phyloP scores from a whole-genome alignment of 805 yeast species.

The Lachancea dasiensis region DNA sequence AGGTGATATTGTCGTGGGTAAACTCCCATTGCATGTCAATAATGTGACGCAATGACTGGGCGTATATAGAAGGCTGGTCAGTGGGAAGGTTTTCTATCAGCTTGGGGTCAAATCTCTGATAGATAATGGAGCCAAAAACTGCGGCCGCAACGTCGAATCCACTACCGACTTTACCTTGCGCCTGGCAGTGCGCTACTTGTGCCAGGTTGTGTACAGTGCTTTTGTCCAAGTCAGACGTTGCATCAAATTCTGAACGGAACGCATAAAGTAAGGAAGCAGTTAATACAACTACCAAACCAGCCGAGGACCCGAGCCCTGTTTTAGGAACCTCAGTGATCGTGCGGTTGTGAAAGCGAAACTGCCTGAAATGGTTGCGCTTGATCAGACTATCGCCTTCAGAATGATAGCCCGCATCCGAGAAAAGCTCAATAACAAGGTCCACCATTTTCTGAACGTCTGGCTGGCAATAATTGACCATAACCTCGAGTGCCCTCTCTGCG shows the following conservation, averaged over 20 bases:
- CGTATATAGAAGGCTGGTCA: constrained; percentile 25
- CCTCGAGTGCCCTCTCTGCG: constrained; percentile 53
- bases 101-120: constrained; percentile 65
- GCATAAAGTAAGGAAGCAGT: constrained; percentile 60
- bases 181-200: constrained; percentile 86
- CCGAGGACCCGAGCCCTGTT: constrained; percentile 95
- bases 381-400: constrained; percentile 50
- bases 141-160: constrained; percentile 98
- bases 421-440: constrained; percentile 50
- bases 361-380: constrained; percentile 33
- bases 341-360: constrained; percentile 53
- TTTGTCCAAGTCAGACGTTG: constrained; percentile 21
- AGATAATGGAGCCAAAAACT: constrained; percentile 79
- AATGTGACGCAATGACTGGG: constrained; percentile 29
- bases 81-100: constrained; percentile 38
- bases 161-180: constrained; percentile 93
- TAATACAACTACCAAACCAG: constrained; percentile 81
- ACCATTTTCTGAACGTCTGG: constrained; percentile 28
- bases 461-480: constrained; percentile 48
- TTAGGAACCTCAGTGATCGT: constrained; percentile 73
- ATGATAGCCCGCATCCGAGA: constrained; percentile 85
- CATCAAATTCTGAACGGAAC: constrained; percentile 35
- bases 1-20: constrained; percentile 43
- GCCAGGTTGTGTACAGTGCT: constrained; percentile 69
- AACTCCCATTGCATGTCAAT: constrained; percentile 58